Conservation (phyloP, 306 rosid genomes). For the Heteromeles arbutifolia region DNA sequence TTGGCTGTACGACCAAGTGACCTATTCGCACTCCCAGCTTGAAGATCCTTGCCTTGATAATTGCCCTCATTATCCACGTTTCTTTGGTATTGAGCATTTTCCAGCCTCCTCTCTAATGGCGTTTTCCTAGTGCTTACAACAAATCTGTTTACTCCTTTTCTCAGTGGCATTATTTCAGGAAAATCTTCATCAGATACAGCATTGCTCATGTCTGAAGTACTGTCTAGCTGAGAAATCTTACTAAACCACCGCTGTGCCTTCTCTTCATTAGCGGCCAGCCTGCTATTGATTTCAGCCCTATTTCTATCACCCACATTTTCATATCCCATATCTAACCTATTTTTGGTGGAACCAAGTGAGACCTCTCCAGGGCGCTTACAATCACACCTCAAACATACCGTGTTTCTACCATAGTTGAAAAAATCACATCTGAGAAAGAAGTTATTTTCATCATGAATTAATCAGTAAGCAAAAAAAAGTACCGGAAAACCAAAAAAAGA, state of each 20-base stretch:
- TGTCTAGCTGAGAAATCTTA: conserved; percentile 80
- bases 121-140: conserved; percentile 91
- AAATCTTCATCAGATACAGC: conserved; percentile 66
- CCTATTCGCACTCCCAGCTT: conserved; percentile 15
- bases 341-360: conserved; percentile 25
- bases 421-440: conserved; percentile 69
- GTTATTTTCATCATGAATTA: conserved; percentile 14
- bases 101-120: conserved; percentile 70
- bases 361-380: conserved; percentile 75
- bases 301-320: conserved; percentile 31
- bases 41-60: conserved; percentile 21
- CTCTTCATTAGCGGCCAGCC: conserved; percentile 83
- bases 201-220: conserved; percentile 48
- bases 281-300: conserved; percentile 36
- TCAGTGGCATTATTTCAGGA: conserved; percentile 94
- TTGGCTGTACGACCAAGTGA: conserved; percentile 13
- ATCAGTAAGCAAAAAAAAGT: not conserved
- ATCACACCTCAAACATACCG: conserved; percentile 79
- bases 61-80: conserved; percentile 40
- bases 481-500: not conserved
- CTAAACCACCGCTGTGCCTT: conserved; percentile 88
- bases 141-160: conserved; percentile 93
- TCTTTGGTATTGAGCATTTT: conserved; percentile 46
- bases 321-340: conserved; percentile 24
- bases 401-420: conserved; percentile 71